A percentile compares a stretch with the other conserved stretches of the same genome.
These are phyloP conservation scores for Alternaria sp. DNA, from an alignment of 2,329 filamentous ascomycete genomes.

Conservation along the genomic window DNA sequence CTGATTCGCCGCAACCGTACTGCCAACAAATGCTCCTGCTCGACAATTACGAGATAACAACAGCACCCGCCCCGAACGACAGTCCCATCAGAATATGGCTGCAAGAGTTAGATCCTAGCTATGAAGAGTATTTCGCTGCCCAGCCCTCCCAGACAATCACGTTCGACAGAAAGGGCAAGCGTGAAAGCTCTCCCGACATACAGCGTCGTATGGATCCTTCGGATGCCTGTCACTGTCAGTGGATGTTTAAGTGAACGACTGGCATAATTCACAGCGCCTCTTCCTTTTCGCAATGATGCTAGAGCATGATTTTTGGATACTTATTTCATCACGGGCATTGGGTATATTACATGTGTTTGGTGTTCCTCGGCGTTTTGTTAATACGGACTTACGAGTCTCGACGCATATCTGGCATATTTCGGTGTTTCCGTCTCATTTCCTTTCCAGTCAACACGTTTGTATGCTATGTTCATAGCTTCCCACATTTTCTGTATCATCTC, in stretches of 20 bases:
- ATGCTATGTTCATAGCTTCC: conserved; percentile 11
- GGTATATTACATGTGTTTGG: conserved; percentile 11
- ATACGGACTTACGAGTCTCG: conserved; percentile 13
- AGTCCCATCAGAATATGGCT: conserved; percentile 50
- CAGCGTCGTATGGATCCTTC: conserved; percentile 39
- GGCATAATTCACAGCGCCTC: conserved; percentile 1
- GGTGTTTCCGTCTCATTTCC: conserved; percentile 12
- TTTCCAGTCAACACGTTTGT: conserved; percentile 11
- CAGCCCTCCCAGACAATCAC: conserved; percentile 17
- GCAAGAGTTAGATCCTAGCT: conserved; percentile 52
- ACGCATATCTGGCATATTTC: conserved; percentile 22
- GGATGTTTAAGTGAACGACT: conserved; percentile 47
- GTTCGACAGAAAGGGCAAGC: conserved; percentile 20
- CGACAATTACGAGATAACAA: conserved; percentile 57
- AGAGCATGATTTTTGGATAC: conserved; percentile 3
- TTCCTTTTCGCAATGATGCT: neutral
- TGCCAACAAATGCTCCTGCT: conserved; percentile 71
- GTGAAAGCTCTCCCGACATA: conserved; percentile 14
- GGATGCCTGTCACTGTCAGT: conserved; percentile 50
- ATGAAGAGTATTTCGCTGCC: conserved; percentile 35
- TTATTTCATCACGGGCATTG: conserved; percentile 8
- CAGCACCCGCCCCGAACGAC: conserved; percentile 44
- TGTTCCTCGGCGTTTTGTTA: conserved; percentile 14
- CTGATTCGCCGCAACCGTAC: conserved; percentile 61
- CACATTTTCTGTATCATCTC: conserved; percentile 5